Evolutionary conservation across 306 rosid genomes (phyloP), one percentile per base, ranked within the genome.

Genomic region (Castanospermum australe): DNA sequence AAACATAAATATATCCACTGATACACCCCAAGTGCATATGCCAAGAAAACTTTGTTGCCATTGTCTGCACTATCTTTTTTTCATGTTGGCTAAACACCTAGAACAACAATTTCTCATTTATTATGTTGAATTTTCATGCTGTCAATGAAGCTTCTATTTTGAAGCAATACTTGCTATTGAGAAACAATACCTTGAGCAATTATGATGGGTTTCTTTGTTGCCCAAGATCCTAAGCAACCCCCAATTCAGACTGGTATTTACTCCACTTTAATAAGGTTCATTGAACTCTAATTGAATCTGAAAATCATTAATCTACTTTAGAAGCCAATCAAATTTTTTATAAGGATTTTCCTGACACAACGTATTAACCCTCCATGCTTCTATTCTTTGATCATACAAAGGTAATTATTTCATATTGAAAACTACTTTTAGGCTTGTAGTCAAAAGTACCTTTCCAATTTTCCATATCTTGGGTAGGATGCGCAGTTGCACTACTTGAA

Each of bases 401-500:
- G 17, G 11, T 62, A 76, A 71, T 48, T 21, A 57, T 12, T 84
- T 66, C 67, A 71, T 66, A 81, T 45, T 24, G 21, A 39, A 70
- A 76, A 71, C 60, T 22, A 59, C 0, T 5, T 35, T 50, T 25
- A 61, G 55, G 51, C 36, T 4, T 50, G 56, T 50, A 11, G 24
- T 61, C 65, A 75, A 68, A 56, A 57, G 25, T 67, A 84, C 86
- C 86, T 74, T 74, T 71, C 48, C 57, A 44, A 70, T 55, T 67
- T 74, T 55, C 75, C 81, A 77, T 28, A 65, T 67, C 80, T 45
- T 51, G 79, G 41, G 75, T 67, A 47, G 67, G 76, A 60, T 1
- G 67, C n/a, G 36, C 32, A 41, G 60, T 60, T 77, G 82, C 77
- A 63, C 70, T 68, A 63, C 84, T 60, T 71, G 87, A 81, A 70